These are phyloP conservation scores for Botryotinia globosa DNA, from an alignment of 2,329 filamentous ascomycete species.

Conservation along the genomic window DNA sequence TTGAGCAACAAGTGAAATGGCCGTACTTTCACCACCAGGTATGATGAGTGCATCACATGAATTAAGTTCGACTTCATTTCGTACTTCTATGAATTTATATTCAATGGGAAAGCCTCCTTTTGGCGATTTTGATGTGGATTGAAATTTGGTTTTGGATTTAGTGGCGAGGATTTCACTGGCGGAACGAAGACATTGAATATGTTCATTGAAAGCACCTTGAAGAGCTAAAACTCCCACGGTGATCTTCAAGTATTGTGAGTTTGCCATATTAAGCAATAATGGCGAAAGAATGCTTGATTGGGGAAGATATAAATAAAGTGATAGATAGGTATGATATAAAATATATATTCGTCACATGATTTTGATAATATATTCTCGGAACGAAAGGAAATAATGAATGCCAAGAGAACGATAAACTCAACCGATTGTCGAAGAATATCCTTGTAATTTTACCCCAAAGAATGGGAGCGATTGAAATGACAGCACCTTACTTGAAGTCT, in stretches of 20 bases:
- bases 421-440: background rate
- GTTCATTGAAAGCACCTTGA: slow-evolving; percentile 91
- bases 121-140: background rate
- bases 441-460: background rate
- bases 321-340: background rate
- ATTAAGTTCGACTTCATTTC: slow-evolving; percentile 68
- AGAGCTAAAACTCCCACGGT: slow-evolving; percentile 67
- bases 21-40: slow-evolving; percentile 92
- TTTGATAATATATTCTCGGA: background rate
- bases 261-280: background rate
- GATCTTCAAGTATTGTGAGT: slow-evolving; percentile 32
- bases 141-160: background rate
- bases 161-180: slow-evolving; percentile 55
- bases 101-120: slow-evolving; percentile 17
- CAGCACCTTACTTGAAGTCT: too few relatives aligned
- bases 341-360: background rate
- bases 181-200: slow-evolving; percentile 70
- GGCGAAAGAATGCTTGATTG: background rate
- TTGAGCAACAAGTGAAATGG: slow-evolving; percentile 83
- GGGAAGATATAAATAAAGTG: background rate
- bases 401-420: background rate
- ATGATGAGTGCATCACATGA: slow-evolving; percentile 81
- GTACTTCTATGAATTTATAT: slow-evolving; percentile 68
- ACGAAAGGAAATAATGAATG: background rate
- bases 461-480: too few relatives aligned